These are phyloP conservation scores for Neofusicoccum ribis DNA, from an alignment of 2,329 filamentous ascomycete genomes.

Conservation along the genomic window DNA sequence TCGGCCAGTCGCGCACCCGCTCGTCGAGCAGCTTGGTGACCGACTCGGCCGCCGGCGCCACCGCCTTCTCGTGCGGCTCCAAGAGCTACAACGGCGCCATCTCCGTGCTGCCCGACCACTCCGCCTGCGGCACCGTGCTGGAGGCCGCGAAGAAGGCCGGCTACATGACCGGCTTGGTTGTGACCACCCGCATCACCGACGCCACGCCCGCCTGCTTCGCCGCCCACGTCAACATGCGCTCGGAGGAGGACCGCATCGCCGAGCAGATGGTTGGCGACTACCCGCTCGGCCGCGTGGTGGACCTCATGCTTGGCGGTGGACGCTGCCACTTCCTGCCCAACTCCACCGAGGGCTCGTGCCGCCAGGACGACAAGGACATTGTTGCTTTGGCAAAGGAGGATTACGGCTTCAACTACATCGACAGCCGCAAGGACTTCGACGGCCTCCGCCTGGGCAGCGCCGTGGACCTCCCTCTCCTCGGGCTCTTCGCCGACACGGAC, in stretches of 20 bases:
- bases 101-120: slow-evolving; percentile 78
- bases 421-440: slow-evolving; percentile 74
- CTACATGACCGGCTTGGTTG: slow-evolving; percentile 89
- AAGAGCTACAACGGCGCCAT: slow-evolving; percentile 99
- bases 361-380: slow-evolving; percentile 75
- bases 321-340: slow-evolving; percentile 92
- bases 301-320: slow-evolving; percentile 90
- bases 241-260: slow-evolving; percentile 87
- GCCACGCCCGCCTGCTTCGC: slow-evolving; percentile 96
- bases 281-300: slow-evolving; percentile 81
- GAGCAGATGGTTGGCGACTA: slow-evolving; percentile 89
- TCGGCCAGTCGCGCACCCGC: slow-evolving; percentile 84
- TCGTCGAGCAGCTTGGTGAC: slow-evolving; percentile 85
- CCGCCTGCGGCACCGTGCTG: slow-evolving; percentile 86
- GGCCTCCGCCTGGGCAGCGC: slow-evolving; percentile 65
- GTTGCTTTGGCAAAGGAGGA: slow-evolving; percentile 71
- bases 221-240: slow-evolving; percentile 76
- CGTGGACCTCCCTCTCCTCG: slow-evolving; percentile 77
- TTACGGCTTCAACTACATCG: slow-evolving; percentile 73
- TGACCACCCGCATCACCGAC: slow-evolving; percentile 93
- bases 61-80: slow-evolving; percentile 85
- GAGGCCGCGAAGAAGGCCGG: slow-evolving; percentile 92
- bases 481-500: slow-evolving; percentile 78
- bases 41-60: slow-evolving; percentile 95
- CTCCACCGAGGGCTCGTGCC: slow-evolving; percentile 75